Percentiles rank a stretch among this genome's conserved stretches.
phyloP scores from a whole-genome alignment of 805 yeast species.

The Yamadazyma nakazawae region DNA sequence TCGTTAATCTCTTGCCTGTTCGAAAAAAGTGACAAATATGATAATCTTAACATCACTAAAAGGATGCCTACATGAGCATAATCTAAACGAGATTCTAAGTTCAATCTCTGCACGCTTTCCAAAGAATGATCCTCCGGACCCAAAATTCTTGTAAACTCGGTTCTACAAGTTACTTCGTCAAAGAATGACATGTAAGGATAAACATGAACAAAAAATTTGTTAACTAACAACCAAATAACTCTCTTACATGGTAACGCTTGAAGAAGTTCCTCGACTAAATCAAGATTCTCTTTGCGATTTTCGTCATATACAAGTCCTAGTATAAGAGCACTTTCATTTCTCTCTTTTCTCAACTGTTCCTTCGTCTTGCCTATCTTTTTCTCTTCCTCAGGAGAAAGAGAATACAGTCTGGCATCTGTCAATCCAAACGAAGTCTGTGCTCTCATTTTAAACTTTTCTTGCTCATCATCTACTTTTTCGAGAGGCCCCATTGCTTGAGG shows the following conservation, averaged over 20 bases:
- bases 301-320: conserved; percentile 23
- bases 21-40: conserved; percentile 37
- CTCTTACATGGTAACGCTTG: conserved; percentile 51
- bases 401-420: neutral
- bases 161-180: conserved; percentile 53
- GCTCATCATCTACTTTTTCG: conserved; percentile 3
- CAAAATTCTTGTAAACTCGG: conserved; percentile 41
- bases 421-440: neutral
- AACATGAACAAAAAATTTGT: conserved; percentile 55
- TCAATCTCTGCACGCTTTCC: conserved; percentile 19
- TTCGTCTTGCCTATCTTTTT: neutral
- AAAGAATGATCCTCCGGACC: conserved; percentile 33
- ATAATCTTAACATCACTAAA: conserved; percentile 31
- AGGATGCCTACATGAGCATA: conserved; percentile 34
- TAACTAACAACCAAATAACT: conserved; percentile 53
- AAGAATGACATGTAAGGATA: conserved; percentile 67
- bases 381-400: neutral
- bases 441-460: conserved; percentile 2
- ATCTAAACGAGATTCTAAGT: conserved; percentile 31
- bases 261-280: conserved; percentile 39
- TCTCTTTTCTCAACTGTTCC: neutral
- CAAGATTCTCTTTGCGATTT: neutral
- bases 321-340: conserved; percentile 22
- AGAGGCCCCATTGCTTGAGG: neutral
- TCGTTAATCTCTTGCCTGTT: conserved; percentile 31